A percentile compares a stretch with the other conserved stretches of the same genome.
Conservation (phyloP, 306 rosid genomes). For the Malus sieversii region DNA sequence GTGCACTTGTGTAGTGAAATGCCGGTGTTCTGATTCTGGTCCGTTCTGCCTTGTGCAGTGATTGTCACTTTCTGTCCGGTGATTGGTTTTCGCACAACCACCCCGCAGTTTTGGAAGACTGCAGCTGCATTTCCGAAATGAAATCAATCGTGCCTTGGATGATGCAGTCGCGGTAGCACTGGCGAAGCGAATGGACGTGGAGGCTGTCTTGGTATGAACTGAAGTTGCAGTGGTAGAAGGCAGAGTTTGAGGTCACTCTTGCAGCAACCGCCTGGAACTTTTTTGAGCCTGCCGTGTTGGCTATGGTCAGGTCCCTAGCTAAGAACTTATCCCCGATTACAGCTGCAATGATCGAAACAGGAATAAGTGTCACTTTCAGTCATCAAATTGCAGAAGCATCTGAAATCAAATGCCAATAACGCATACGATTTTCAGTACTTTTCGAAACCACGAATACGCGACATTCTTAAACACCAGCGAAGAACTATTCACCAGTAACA, state of each 20-base stretch:
- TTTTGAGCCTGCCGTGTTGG: neutral
- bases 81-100: neutral
- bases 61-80: neutral
- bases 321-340: neutral
- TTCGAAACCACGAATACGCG: no score
- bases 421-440: no score
- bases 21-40: neutral
- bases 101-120: neutral
- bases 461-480: no score
- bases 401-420: no score
- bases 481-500: no score
- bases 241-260: neutral
- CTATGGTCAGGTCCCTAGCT: neutral
- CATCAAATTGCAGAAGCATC: no score
- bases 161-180: neutral
- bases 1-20: neutral
- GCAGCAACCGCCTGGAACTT: neutral
- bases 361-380: no score
- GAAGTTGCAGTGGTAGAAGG: neutral
- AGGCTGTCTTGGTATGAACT: neutral
- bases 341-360: neutral
- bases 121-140: slow-evolving; percentile 4
- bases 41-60: slow-evolving; percentile 8
- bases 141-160: slow-evolving; percentile 8
- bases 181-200: neutral